Evolutionary conservation across 2,329 filamentous ascomycete species (phyloP).

Genomic region (Lasiodiplodia sp.): DNA sequence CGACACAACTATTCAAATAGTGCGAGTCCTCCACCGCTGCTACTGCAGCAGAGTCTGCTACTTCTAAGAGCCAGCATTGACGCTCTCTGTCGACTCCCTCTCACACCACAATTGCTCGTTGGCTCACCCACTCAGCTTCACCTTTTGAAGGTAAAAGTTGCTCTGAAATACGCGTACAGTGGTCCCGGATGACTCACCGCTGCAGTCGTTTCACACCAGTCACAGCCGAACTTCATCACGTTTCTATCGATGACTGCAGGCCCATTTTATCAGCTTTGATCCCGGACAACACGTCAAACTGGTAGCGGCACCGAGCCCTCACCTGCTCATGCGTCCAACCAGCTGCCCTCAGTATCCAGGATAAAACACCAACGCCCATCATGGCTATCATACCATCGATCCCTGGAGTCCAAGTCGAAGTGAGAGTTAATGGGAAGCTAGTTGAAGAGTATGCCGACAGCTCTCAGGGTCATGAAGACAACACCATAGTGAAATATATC

Average conservation of each 20-base stretch:
- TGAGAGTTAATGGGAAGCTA: not conserved
- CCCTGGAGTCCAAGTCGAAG: not conserved
- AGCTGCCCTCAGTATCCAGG: no score
- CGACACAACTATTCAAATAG: not conserved
- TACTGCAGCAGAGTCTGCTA: not conserved
- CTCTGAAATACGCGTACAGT: not conserved
- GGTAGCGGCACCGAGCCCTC: not conserved
- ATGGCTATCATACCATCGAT: not conserved
- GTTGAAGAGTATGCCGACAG: not conserved
- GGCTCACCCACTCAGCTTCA: not conserved
- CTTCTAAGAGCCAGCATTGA: not conserved
- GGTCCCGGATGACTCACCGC: not conserved
- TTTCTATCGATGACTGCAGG: not conserved
- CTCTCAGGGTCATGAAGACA: not conserved
- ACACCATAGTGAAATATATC: not conserved
- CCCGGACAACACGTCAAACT: not conserved
- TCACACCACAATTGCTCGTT: not conserved
- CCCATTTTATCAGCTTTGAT: not conserved
- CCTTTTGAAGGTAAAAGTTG: not conserved
- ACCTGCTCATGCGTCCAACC: no score
- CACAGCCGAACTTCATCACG: not conserved
- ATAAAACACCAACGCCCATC: not conserved
- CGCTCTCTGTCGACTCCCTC: not conserved
- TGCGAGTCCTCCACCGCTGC: not conserved
- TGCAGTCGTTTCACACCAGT: not conserved